Evolutionary conservation across 2,329 filamentous ascomycete genomes (phyloP).

Genomic region (Aspergillus fumigatiaffinis): DNA sequence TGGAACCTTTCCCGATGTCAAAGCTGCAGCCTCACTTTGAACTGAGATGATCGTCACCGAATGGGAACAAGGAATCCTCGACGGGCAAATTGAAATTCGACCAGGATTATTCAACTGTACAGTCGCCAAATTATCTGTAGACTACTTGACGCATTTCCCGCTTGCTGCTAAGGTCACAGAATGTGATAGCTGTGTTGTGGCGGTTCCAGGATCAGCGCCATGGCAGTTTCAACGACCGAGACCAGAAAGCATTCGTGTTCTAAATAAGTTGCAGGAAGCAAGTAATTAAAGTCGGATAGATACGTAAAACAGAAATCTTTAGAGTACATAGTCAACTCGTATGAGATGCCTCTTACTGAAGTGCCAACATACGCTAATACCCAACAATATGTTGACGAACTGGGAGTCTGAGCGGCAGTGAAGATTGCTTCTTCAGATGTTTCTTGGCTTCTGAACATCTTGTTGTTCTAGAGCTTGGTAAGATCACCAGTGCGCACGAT

Average conservation of each 20-base stretch:
- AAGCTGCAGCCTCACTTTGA: neutral
- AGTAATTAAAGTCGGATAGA: neutral
- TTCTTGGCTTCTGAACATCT: no score
- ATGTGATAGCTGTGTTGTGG: neutral
- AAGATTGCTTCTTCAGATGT: neutral
- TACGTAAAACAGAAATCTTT: neutral
- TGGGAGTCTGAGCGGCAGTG: no score
- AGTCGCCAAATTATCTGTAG: neutral
- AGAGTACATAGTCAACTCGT: neutral
- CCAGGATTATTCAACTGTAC: neutral
- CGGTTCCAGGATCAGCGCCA: neutral
- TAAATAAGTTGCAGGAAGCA: neutral
- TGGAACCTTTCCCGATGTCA: neutral
- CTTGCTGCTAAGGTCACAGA: neutral
- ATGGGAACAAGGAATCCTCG: conserved; percentile 1
- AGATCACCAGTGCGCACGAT: neutral
- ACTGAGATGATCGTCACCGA: neutral
- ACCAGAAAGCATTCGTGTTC: neutral
- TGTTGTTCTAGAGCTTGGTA: neutral
- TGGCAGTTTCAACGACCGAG: neutral
- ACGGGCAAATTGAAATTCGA: neutral
- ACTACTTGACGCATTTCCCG: neutral
- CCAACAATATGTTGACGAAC: neutral
- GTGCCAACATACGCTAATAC: neutral
- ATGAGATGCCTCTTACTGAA: neutral